Evolutionary conservation across 306 rosid species (phyloP), one percentile per base, ranked within the genome.

Genomic region (Rosa chinensis): DNA sequence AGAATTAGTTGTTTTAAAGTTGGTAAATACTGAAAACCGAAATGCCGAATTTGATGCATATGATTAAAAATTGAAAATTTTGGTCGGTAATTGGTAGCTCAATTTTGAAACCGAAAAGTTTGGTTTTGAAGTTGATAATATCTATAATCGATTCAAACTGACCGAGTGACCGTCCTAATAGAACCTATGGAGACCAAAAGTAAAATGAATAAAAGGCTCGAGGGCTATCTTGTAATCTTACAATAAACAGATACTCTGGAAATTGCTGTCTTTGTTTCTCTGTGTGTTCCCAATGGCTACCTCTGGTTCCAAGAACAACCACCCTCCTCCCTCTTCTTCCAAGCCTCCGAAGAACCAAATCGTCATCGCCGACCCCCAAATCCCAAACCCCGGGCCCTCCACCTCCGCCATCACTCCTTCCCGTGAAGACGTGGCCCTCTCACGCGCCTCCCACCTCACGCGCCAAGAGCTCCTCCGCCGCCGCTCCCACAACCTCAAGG

Each of bases 391-490:
- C 18, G 10, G 50, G 13, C 37, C 77, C 2, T 52, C 77, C 64
- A 73, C 50, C 72, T 40, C 52, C 9, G 17, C 18, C 50, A 44
- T 69, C 73, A 2, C 53, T 7, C 55, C 40, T 3, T 61, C 72
- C 72, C 21, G 0, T 14, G 44, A 14, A 45, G 45, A 59, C 35
- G 64, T 20, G 10, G 9, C 17, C 72, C 72, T 62, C 61, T 62
- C 79, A 43, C 72, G 71, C 63, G 17, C 79, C 28, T 79, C 78
- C 61, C 49, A 61, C 20, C 49, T 76, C 23, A 23, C 86, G 21
- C 86, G 81, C 18, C 78, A 56, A 17, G 86, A 83, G 75, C 74
- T 83, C 8, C 80, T 83, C 16, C 75, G 23, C 62, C 86, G 86
- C 10, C 83, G 86, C 28, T 70, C 83, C 20, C 77, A 71, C 12